Base-by-base conservation (phyloP, 257 asterid species). In the Solanum sejunctum region DNA sequence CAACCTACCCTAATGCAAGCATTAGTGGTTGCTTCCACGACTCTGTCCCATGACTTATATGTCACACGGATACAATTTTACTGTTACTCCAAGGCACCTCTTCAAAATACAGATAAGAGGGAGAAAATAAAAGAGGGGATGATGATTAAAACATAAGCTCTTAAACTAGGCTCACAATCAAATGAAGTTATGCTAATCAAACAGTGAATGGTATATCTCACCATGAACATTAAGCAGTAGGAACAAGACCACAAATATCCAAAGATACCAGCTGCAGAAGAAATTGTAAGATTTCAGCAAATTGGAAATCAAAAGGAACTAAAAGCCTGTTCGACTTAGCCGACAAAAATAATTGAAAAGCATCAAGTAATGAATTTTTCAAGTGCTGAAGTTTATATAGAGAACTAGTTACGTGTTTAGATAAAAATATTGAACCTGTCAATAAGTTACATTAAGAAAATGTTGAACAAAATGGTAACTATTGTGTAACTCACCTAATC, bases 211-310 rank as follows among this genome's bases (percentile, higher is more conserved):
- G 39, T 9, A 12, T 67, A 16, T 41, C 93, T 85, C 85, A 93
- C 97, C 98, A 36, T 89, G 63, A 47, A 93, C 91, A 90, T 94
- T 92, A 32, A 93, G 84, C 92, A 94, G 82, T 88, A 94, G 90
- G 91, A 94, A 93, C 82, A 90, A 43, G 51, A 94, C 92, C 15
- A 93, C 97, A 21, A 92, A 89, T 26, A 94, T 39, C 98, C 98
- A 93, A 43, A 93, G 93, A 85, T 92, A 94, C 98, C 95, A 94
- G 85, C 94, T 94, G 94, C 95, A 88, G n/a, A 63, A 61, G 17
- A 60, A 36, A 78, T 51, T 20, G 73, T 26, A 54, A 61, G 71
- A 13, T 36, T 49, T 85, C 71, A 87, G 54, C 36, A 67, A 18
- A 63, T 58, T 58, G 60, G 21, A 70, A 43, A 16, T 54, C 28